Evolutionary conservation across 306 rosid species (phyloP), one percentile per base, ranked within the genome.

Genomic region (Vigna mungo): DNA sequence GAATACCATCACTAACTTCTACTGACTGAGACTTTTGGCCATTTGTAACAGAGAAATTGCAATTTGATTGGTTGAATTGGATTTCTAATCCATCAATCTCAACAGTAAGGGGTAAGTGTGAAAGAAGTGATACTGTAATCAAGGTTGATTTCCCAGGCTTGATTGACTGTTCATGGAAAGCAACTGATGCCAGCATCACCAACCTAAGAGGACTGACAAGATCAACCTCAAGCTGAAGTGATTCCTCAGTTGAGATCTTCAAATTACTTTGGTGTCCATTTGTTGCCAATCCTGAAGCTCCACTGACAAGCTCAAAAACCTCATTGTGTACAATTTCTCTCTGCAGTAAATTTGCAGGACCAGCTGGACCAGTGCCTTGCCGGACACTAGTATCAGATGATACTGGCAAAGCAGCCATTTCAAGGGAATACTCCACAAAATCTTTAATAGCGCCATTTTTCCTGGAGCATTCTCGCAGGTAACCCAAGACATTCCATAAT

Each of bases 401-500:
- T 76, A 92, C 81, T 34, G 97, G 97, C 67, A 95, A 86, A 6
- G 99, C 97, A 64, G 97, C 94, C 97, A 95, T 88, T 85, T 95
- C 99, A 81, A 95, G 92, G 73, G 97, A 95, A 84, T 84, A 95
- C 88, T 95, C 99, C 62, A 95, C 82, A 82, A 89, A 89, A 46
- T 95, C 96, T 78, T 92, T 95, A 55, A 86, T 72, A 63, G 32
- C 47, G 44, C 86, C 88, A 67, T 71, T 84, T 83, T 87, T 95
- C 84, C 89, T 80, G 18, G 97, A 87, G 86, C 93, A 91, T 74
- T 92, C 99, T 61, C 96, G 91, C 81, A 90, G 81, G 88, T 89
- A 92, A 82, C 99, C 91, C 88, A 95, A 84, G 61, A 89, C 93
- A 75, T 95, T 88, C 99, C 99, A 95, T 77, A 95, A 82, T 88